Base-by-base conservation (phyloP, 2,329 filamentous ascomycete species). In the Grosmannia clavigera region DNA sequence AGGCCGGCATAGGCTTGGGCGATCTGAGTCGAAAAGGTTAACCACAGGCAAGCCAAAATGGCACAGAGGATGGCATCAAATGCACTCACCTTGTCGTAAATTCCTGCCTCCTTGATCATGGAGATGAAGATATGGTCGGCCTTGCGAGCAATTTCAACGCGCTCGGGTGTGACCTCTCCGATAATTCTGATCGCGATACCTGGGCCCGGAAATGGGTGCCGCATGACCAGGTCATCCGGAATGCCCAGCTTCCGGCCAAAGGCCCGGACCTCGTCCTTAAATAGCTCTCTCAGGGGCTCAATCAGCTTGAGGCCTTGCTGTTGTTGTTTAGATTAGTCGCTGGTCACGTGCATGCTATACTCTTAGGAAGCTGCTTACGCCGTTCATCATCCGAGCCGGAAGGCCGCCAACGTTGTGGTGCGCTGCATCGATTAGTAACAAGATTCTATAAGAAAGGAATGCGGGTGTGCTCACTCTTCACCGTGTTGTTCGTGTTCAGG, bases 131-230 rank as follows among this genome's bases (percentile, higher is more conserved):
- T 92, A 68, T 83, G 69, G 67, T 92, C 89, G 1, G 88, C 88
- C 69, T 87, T 77, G n/a, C 88, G 76, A 2, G 84, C 89, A 64
- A 95, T 94, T 60, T 83, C 82, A 19, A 96, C 86, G 51, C 87
- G 82, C 69, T 92, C 87, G 2, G 78, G 80, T 1, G 89, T 95
- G 16, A 96, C 85, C 66, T 95, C 91, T 43, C 92, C 92, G 1
- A 96, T 76, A 62, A 96, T 86, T 58, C 89, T 81, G 65, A 94
- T 88, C 16, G 82, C 90, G 62, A 95, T 83, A 58, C 74, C 81
- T 0, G 77, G 73, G 25, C 68, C 68, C 11, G 68, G 68, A 66
- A 70, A 70, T 40, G 68, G 68, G 61, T 70, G 88, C 38, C 88
- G 78, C 82, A 84, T 88, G 59, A 92, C 85, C 9, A 92, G 82